Evolutionary conservation across 1,139 yeast species (phyloP).

Genomic region (Pichia sp.): DNA sequence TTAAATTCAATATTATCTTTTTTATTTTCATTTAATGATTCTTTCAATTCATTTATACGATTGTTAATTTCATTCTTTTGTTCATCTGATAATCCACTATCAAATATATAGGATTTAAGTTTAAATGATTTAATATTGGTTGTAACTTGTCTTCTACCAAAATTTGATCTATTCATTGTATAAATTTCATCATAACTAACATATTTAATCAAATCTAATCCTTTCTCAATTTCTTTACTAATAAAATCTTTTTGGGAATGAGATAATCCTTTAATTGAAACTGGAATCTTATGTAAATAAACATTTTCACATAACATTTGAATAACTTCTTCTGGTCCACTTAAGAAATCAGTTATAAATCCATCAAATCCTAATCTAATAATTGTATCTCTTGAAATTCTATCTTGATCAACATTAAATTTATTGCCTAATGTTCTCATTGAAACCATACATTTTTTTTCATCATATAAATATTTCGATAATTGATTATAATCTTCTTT

Average conservation of each 20-base stretch:
- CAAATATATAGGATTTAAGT: conserved; percentile 30
- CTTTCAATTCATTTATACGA: conserved; percentile 17
- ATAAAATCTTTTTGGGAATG: conserved; percentile 35
- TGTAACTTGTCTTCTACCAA: conserved; percentile 49
- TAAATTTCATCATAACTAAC: conserved; percentile 54
- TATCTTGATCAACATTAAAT: conserved; percentile 24
- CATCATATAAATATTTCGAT: conserved; percentile 36
- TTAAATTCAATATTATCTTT: conserved; percentile 5
- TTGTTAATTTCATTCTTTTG: conserved; percentile 20
- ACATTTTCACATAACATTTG: conserved; percentile 63
- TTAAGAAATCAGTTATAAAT: conserved; percentile 59
- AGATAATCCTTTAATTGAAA: conserved; percentile 40
- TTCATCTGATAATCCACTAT: conserved; percentile 37
- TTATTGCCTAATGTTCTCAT: conserved; percentile 37
- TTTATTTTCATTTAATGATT: conserved; percentile 11
- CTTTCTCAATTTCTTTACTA: conserved; percentile 29
- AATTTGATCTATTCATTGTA: conserved; percentile 47
- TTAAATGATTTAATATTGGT: conserved; percentile 28
- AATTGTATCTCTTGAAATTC: conserved; percentile 34
- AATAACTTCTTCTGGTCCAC: conserved; percentile 72
- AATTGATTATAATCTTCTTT: conserved; percentile 41
- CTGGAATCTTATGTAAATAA: conserved; percentile 60
- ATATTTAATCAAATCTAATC: conserved; percentile 46
- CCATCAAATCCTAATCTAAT: conserved; percentile 68
- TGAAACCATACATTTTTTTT: conserved; percentile 35